Percentiles rank a stretch among this genome's conserved stretches.
Evolutionary conservation across 108 stramenopile genomes (phyloP).

Genomic region (Skeletonema grethae): DNA sequence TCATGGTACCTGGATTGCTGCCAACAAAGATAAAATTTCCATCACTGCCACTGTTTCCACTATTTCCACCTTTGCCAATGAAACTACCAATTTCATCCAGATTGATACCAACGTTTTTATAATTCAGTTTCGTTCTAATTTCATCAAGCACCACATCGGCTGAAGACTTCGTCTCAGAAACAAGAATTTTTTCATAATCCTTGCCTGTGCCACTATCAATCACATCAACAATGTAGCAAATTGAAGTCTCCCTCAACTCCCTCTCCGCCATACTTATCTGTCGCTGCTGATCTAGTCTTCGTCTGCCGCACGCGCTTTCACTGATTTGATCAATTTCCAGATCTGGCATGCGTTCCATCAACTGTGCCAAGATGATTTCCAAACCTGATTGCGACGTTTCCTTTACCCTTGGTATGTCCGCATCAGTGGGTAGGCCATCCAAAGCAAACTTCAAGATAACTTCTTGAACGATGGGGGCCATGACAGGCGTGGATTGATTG

Average conservation of each 20-base stretch:
- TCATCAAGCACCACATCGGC: neutral
- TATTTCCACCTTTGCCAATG: no score
- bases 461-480: neutral
- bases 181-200: neutral
- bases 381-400: neutral
- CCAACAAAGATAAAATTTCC: neutral
- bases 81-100: neutral
- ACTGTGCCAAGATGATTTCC: neutral
- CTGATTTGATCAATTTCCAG: neutral
- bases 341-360: neutral
- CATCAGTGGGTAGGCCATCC: slow-evolving; percentile 11
- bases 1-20: no score
- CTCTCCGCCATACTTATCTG: neutral
- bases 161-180: slow-evolving; percentile 2
- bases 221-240: neutral
- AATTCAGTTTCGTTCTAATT: neutral
- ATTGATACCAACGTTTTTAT: neutral
- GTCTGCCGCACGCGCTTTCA: neutral
- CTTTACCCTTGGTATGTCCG: neutral
- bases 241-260: neutral
- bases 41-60: no score
- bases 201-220: neutral
- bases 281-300: slow-evolving; percentile 3
- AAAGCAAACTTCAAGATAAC: slow-evolving; percentile 18
- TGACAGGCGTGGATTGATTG: no score